Conservation (phyloP, 148 eudicot species). For the Chenopodium album region DNA sequence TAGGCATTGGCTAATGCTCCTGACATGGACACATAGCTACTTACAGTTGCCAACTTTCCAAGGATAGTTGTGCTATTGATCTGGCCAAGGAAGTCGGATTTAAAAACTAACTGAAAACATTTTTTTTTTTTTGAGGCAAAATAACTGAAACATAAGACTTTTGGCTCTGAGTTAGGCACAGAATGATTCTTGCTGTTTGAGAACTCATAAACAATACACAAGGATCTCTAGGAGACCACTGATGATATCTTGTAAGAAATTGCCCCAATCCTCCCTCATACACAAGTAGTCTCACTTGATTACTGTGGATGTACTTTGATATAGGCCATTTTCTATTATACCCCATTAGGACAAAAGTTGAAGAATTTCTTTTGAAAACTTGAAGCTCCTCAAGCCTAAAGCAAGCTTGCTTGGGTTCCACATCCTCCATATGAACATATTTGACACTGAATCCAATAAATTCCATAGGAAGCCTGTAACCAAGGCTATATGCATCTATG, state of each 20-base stretch:
- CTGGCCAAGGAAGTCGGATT: neutral
- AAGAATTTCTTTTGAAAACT: neutral
- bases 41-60: too few relatives aligned
- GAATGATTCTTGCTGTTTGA: too few relatives aligned
- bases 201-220: too few relatives aligned
- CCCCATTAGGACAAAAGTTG: neutral
- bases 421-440: neutral
- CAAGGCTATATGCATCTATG: neutral
- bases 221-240: neutral
- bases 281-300: neutral
- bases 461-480: neutral
- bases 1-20: neutral
- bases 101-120: too few relatives aligned
- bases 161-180: too few relatives aligned
- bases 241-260: neutral
- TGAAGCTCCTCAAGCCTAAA: neutral
- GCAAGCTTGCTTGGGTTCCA: neutral
- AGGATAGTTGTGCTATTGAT: neutral
- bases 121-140: too few relatives aligned
- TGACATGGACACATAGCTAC: neutral
- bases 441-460: neutral
- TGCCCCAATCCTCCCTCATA: neutral
- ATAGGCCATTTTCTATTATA: too few relatives aligned
- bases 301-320: too few relatives aligned
- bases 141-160: too few relatives aligned